These are phyloP conservation scores for Teratosphaeria nubilosa DNA, from an alignment of 2,329 filamentous ascomycete genomes.

Conservation along the genomic window DNA sequence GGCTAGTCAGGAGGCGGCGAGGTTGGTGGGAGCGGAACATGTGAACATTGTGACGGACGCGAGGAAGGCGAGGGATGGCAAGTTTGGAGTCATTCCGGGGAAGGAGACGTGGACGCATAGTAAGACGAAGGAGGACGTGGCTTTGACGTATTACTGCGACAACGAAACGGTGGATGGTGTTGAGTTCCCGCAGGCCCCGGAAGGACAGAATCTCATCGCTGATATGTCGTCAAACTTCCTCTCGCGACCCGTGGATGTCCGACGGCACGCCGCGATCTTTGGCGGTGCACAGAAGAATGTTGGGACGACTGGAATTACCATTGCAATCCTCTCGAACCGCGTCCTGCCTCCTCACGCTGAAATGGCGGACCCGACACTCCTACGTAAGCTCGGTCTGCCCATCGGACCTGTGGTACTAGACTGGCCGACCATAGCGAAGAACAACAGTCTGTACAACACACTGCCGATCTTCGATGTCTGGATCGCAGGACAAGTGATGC, in stretches of 20 bases:
- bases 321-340: conserved; percentile 72
- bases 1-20: conserved; percentile 70
- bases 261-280: conserved; percentile 76
- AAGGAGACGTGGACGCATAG: conserved; percentile 67
- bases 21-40: conserved; percentile 65
- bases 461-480: conserved; percentile 91
- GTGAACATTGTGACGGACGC: conserved; percentile 72
- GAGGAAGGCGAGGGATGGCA: conserved; percentile 55
- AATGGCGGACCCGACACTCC: conserved; percentile 56
- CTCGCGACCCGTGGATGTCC: conserved; percentile 63
- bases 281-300: conserved; percentile 93
- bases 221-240: conserved; percentile 96
- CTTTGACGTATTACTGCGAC: conserved; percentile 81
- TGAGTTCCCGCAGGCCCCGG: conserved; percentile 69
- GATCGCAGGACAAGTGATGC: conserved; percentile 80
- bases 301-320: conserved; percentile 74
- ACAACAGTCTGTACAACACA: conserved; percentile 93
- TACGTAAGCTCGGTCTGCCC: conserved; percentile 66
- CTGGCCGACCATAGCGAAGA: conserved; percentile 79
- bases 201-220: conserved; percentile 64
- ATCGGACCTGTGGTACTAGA: conserved; percentile 70
- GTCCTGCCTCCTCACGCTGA: conserved; percentile 59
- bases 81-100: conserved; percentile 75
- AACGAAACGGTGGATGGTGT: conserved; percentile 94
- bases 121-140: conserved; percentile 47